phyloP scores from a whole-genome alignment of 106 monocot genomes.

The Dioscorea alata region DNA sequence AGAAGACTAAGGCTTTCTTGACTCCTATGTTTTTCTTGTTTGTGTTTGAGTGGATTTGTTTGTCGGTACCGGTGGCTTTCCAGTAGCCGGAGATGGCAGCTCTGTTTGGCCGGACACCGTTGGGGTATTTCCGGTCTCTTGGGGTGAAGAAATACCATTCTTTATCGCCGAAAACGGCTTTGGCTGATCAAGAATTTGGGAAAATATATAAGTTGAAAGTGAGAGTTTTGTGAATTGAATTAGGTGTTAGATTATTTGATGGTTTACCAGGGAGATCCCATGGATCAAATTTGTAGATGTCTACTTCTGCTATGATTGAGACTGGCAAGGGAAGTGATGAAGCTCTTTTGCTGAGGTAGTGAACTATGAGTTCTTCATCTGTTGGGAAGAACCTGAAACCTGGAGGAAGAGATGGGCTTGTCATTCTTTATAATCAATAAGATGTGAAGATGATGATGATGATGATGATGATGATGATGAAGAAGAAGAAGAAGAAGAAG shows the following conservation, averaged over 20 bases:
- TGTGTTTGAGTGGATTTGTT: background rate
- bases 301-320: conserved; percentile 10
- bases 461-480: background rate
- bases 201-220: too few relatives aligned
- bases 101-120: conserved; percentile 7
- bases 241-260: too few relatives aligned
- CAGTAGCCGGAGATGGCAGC: conserved; percentile 7
- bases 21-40: background rate
- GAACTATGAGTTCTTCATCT: conserved; percentile 9
- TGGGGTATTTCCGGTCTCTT: conserved; percentile 11
- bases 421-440: background rate
- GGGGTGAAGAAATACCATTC: conserved; percentile 20
- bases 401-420: conserved; percentile 1
- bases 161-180: conserved; percentile 2
- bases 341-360: conserved; percentile 3
- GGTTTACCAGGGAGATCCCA: conserved; percentile 9
- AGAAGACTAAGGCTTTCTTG: conserved; percentile 11
- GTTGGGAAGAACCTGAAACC: conserved; percentile 13
- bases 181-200: background rate
- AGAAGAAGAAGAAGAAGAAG: too few relatives aligned
- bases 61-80: conserved; percentile 12
- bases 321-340: background rate
- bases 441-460: too few relatives aligned
- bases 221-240: too few relatives aligned
- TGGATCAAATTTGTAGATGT: conserved; percentile 12